These are phyloP conservation scores for Stephanodiscus triporus DNA, from an alignment of 108 stramenopile genomes.

Conservation along the genomic window DNA sequence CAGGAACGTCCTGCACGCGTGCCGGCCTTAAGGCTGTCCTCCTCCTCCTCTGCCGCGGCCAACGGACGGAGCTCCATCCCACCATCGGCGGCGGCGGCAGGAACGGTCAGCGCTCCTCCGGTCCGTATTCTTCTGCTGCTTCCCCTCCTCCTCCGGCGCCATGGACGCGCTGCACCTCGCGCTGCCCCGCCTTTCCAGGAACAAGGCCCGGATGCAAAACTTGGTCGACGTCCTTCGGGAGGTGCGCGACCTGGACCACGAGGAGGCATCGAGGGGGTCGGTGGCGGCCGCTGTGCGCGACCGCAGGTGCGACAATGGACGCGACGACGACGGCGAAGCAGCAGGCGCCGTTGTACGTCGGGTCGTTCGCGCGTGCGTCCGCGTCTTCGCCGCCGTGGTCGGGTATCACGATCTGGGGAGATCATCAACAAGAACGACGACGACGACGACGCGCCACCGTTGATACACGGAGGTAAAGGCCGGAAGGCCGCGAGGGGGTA, in stretches of 20 bases:
- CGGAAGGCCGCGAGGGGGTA: no score
- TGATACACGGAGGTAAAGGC: no score
- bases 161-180: slow-evolving; percentile 4
- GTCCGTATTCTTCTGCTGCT: slow-evolving; percentile 23
- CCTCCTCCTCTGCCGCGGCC: no score
- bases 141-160: neutral
- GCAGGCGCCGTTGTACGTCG: slow-evolving; percentile 14
- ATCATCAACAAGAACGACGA: neutral
- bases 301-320: neutral
- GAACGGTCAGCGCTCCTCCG: neutral
- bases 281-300: neutral
- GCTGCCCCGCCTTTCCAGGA: slow-evolving; percentile 3
- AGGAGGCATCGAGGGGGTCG: neutral
- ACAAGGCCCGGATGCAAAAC: slow-evolving; percentile 10
- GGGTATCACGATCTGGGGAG: slow-evolving; percentile 28
- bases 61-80: slow-evolving; percentile 20
- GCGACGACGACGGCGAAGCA: neutral
- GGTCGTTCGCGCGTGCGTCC: slow-evolving; percentile 31
- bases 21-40: slow-evolving; percentile 41
- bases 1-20: slow-evolving; percentile 45
- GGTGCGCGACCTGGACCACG: slow-evolving; percentile 21
- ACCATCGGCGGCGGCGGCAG: slow-evolving; percentile 12
- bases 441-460: neutral
- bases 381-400: slow-evolving; percentile 29
- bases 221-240: slow-evolving; percentile 20